phyloP scores from a whole-genome alignment of 495 filamentous ascomycete genomes.

The Talaromyces stipitatus region DNA sequence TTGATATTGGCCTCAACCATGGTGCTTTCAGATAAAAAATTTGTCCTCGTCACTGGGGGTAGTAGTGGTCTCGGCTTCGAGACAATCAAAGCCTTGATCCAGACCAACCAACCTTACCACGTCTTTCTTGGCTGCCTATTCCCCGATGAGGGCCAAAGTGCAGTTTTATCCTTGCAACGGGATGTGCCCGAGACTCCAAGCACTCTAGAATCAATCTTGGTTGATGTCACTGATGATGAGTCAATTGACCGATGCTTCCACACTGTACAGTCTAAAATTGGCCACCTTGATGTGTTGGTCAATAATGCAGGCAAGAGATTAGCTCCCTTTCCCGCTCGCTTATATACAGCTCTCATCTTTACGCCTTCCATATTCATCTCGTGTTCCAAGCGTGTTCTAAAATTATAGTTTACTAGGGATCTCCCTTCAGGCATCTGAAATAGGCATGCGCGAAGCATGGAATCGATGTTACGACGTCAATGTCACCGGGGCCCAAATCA shows the following conservation, averaged over 20 bases:
- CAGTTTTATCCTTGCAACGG: background rate
- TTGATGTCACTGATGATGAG: background rate
- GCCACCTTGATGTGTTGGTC: slow-evolving; percentile 49
- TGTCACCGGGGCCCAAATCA: slow-evolving; percentile 40
- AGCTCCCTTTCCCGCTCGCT: too few species aligned
- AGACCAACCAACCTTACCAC: background rate
- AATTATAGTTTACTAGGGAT: too few species aligned
- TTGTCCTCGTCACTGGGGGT: background rate
- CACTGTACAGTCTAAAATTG: slow-evolving; percentile 24
- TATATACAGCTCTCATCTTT: too few species aligned
- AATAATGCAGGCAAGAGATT: slow-evolving; percentile 61
- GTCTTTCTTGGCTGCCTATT: background rate
- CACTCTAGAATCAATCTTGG: too few species aligned
- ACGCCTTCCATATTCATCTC: background rate
- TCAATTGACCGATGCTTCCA: background rate
- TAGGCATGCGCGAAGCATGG: too few species aligned
- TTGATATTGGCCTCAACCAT: too few species aligned
- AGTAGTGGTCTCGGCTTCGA: background rate
- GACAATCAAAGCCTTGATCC: background rate
- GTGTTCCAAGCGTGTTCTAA: background rate
- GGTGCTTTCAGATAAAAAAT: too few species aligned
- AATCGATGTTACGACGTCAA: slow-evolving; percentile 34
- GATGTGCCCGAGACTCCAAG: background rate
- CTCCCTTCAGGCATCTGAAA: too few species aligned
- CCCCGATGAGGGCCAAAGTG: background rate